Evolutionary conservation across 768 basidiomycete species (phyloP).

Genomic region (Amanita polypyramis): DNA sequence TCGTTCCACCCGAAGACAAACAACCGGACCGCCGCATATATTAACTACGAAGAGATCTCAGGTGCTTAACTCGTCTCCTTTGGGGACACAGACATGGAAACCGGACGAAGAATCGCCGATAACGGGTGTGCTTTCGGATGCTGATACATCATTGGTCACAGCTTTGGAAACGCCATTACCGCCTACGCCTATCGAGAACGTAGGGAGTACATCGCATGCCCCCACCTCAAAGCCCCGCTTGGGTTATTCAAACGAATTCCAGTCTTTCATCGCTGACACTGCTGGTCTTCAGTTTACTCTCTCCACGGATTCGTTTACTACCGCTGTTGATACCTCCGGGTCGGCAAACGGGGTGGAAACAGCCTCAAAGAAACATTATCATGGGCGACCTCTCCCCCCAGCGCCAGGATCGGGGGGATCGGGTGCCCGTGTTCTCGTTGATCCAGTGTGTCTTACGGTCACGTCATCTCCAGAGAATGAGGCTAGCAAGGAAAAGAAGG

Average conservation of each 20-base stretch:
- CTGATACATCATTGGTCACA: neutral
- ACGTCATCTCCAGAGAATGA: neutral
- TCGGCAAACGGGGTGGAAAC: neutral
- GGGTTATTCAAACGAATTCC: neutral
- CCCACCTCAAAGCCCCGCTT: neutral
- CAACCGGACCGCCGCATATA: neutral
- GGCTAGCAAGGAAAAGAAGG: neutral
- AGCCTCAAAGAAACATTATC: slow-evolving; percentile 3
- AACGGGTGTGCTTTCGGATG: neutral
- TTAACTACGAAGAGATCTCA: slow-evolving; percentile 5
- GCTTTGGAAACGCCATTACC: slow-evolving; percentile 4
- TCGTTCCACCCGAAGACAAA: neutral
- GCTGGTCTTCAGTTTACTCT: slow-evolving; percentile 1
- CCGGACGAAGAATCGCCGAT: neutral
- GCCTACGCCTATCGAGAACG: neutral
- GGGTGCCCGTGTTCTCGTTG: neutral
- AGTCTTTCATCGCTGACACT: slow-evolving; percentile 4
- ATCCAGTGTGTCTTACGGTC: neutral
- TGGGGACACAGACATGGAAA: slow-evolving; percentile 4
- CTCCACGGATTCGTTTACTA: neutral
- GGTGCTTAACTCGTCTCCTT: slow-evolving; percentile 6
- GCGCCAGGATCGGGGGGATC: neutral
- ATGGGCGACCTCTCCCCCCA: slow-evolving; percentile 1
- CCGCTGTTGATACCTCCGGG: neutral
- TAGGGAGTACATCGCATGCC: neutral